Evolutionary conservation across 495 filamentous ascomycete species (phyloP).

Genomic region (Aspergillus homomorphus): DNA sequence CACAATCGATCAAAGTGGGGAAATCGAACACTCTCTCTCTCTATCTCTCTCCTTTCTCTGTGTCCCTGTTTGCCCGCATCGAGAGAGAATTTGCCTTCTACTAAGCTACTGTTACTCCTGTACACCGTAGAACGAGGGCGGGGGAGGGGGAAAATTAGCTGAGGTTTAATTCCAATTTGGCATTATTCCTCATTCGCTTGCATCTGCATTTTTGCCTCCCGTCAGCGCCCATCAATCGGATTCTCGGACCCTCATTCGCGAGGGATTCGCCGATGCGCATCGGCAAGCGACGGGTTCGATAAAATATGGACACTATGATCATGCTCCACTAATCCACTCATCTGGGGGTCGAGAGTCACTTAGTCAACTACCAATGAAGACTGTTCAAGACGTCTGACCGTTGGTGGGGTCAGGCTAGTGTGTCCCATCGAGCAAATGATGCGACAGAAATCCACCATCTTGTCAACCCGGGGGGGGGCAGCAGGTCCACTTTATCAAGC

Average conservation of each 20-base stretch:
- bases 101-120: neutral
- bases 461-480: neutral
- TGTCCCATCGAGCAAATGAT: constrained; percentile 1
- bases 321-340: constrained; percentile 6
- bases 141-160: constrained; percentile 2
- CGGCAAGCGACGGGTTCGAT: neutral
- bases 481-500: neutral
- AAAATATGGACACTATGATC: neutral
- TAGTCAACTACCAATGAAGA: constrained; percentile 8
- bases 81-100: neutral
- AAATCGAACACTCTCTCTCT: neutral
- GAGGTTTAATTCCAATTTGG: neutral
- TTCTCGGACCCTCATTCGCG: constrained; percentile 1
- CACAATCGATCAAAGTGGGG: constrained; percentile 8
- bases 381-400: constrained; percentile 9
- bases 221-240: neutral
- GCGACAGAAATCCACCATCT: constrained; percentile 1
- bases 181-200: too few species aligned
- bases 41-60: too few species aligned
- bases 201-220: neutral
- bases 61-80: constrained; percentile 2
- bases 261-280: neutral
- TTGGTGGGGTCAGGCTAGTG: constrained; percentile 14
- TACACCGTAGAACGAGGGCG: neutral
- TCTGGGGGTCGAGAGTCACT: too few species aligned